Base-by-base conservation (phyloP, 345 rosid genomes). In the Euphorbia pulcherrima region DNA sequence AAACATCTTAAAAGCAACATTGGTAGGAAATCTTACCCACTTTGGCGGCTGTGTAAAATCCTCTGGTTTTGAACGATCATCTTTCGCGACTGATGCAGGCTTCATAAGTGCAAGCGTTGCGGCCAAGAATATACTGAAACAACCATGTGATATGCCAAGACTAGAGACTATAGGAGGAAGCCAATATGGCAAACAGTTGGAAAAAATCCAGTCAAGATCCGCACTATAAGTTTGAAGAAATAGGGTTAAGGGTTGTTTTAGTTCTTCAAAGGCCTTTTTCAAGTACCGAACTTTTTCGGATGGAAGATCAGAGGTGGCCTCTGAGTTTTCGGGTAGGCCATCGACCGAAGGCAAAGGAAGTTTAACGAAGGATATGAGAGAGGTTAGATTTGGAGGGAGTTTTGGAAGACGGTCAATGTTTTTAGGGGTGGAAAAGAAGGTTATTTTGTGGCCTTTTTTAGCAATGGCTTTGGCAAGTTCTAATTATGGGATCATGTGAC, bases 21-120 rank as follows among this genome's bases (percentile, higher is more conserved):
- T 61, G 18, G 21, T 75, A 40, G 52, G 84, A 76, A 82, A 80
- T 18, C 78, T 77, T 12, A 82, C 44, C 88, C 88, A 84, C 35
- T 61, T 39, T 68, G 88, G 86, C 2, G 64, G 68, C 39, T 69
- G 82, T 4, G 83, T 82, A 63, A 80, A 84, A 26, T 84, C 86
- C 63, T 84, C 84, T 44, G 86, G 65, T 61, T 61, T 26, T 0
- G 48, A 3, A 65, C 44, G 72, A 55, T 21, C 74, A 24, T 50
- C 60, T 57, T 2, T 47, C n/a, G 69, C 11, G 10, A 62, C 47
- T 0, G 69, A 67, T 0, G 82, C 61, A 2, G 85, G 77, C 17
- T 21, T 60, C 1, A 8, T 30, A 12, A 39, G 27, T 17, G 9
- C 65, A 17, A n/a, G n/a, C 14, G 4, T 5, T 1, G 65, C 65